Evolutionary conservation across 1,139 yeast genomes (phyloP).

Genomic region (Arxiozyma slooffiae): DNA sequence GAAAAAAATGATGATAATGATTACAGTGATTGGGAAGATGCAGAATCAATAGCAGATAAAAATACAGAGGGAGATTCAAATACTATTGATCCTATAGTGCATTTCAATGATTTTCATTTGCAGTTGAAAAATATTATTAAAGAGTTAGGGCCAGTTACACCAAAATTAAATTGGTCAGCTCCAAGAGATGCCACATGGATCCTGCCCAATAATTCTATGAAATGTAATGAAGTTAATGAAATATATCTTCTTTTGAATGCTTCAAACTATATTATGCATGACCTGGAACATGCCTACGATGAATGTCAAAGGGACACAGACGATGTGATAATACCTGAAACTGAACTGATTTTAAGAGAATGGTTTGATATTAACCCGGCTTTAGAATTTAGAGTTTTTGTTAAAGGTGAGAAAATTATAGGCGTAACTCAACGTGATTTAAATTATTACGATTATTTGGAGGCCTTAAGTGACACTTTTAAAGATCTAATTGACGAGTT

Average conservation of each 20-base stretch:
- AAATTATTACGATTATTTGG: constrained; percentile 66
- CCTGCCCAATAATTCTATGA: constrained; percentile 61
- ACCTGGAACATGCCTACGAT: constrained; percentile 63
- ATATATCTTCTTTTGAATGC: constrained; percentile 72
- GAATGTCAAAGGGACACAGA: constrained; percentile 19
- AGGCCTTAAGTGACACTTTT: constrained; percentile 39
- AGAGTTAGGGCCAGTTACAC: constrained; percentile 57
- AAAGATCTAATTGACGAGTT: constrained; percentile 45
- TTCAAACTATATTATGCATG: constrained; percentile 81
- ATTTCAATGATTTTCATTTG: constrained; percentile 52
- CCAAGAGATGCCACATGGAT: constrained; percentile 96
- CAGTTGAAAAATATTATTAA: constrained; percentile 37
- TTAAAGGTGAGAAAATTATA: constrained; percentile 48
- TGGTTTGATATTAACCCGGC: constrained; percentile 82
- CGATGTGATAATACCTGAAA: constrained; percentile 23
- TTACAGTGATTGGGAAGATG: constrained; percentile 60
- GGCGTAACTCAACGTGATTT: constrained; percentile 82
- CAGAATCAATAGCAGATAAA: constrained; percentile 6
- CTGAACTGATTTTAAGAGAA: constrained; percentile 65
- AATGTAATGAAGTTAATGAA: constrained; percentile 62
- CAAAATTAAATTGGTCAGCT: constrained; percentile 93
- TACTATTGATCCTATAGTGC: constrained; percentile 34
- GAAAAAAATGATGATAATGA: constrained; percentile 48
- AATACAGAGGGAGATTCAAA: constrained; percentile 14
- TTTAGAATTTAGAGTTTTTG: constrained; percentile 79